phyloP scores from a whole-genome alignment of 2,329 filamentous ascomycete genomes.

The Epichloe gansuensis region DNA sequence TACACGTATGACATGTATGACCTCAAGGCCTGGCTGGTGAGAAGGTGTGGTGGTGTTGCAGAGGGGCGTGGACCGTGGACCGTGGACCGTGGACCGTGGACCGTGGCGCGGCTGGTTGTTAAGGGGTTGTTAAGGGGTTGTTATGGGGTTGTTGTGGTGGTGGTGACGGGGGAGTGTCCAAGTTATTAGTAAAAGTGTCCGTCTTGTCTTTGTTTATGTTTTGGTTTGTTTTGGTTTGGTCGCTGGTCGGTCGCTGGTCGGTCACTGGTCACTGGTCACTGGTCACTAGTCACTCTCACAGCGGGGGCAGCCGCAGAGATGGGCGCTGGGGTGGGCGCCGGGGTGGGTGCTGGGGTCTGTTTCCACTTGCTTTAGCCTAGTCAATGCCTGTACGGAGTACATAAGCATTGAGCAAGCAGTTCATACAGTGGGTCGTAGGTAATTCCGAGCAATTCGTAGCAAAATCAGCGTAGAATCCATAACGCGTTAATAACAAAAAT shows the following conservation, averaged over 20 bases:
- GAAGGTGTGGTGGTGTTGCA: background rate
- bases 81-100: too few species aligned
- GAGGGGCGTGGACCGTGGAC: background rate
- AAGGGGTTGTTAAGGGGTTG: background rate
- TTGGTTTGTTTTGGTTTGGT: constrained; percentile 4
- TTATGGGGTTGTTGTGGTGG: background rate
- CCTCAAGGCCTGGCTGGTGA: too few species aligned
- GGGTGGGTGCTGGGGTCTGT: background rate
- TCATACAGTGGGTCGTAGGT: too few species aligned
- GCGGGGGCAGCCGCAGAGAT: background rate
- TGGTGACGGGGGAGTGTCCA: constrained; percentile 1
- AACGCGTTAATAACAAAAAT: too few species aligned
- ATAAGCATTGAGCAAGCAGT: too few species aligned
- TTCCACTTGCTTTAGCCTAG: background rate
- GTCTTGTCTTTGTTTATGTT: constrained; percentile 6
- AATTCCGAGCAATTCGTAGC: too few species aligned
- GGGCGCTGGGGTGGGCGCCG: background rate
- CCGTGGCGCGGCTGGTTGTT: constrained; percentile 2
- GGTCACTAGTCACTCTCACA: too few species aligned
- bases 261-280: too few species aligned
- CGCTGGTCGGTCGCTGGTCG: too few species aligned
- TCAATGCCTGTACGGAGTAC: background rate
- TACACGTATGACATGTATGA: too few species aligned
- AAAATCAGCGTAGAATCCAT: too few species aligned
- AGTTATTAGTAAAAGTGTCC: background rate